Evolutionary conservation across 768 basidiomycete species (phyloP).

Genomic region (Phaeolepiota aurea): DNA sequence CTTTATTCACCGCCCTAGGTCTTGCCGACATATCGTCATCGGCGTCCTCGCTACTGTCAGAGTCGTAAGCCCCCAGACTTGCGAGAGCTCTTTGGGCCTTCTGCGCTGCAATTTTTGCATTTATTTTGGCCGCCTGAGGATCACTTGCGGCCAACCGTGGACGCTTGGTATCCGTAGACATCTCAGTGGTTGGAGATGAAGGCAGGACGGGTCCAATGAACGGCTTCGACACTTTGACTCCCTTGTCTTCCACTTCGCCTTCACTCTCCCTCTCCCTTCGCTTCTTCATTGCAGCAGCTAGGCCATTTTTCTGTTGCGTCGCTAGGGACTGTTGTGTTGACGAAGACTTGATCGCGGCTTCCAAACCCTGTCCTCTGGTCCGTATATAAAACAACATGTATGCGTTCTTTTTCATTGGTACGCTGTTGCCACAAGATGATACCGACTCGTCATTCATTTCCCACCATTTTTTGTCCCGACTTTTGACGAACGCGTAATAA

Average conservation of each 20-base stretch:
- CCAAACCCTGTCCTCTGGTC: slow-evolving; percentile 66
- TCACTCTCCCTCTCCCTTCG: slow-evolving; percentile 27
- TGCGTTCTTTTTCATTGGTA: slow-evolving; percentile 67
- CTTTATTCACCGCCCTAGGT: not conserved
- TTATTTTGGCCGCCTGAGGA: slow-evolving; percentile 22
- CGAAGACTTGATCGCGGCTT: slow-evolving; percentile 45
- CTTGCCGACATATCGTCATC: no score
- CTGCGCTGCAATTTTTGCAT: slow-evolving; percentile 18
- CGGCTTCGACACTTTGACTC: slow-evolving; percentile 36
- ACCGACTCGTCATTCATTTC: slow-evolving; percentile 93
- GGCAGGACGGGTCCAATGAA: slow-evolving; percentile 68
- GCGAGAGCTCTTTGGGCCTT: slow-evolving; percentile 16
- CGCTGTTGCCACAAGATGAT: slow-evolving; percentile 27
- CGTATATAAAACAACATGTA: slow-evolving; percentile 92
- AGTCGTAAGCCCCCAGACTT: slow-evolving; percentile 19
- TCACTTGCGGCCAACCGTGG: slow-evolving; percentile 11
- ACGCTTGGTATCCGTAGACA: slow-evolving; percentile 17
- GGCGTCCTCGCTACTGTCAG: slow-evolving; percentile 11
- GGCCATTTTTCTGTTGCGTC: slow-evolving; percentile 22
- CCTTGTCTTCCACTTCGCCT: slow-evolving; percentile 42
- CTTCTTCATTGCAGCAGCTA: slow-evolving; percentile 47
- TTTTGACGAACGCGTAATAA: slow-evolving; percentile 82
- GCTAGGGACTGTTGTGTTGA: slow-evolving; percentile 11
- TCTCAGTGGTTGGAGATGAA: slow-evolving; percentile 24
- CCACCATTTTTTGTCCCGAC: slow-evolving; percentile 65